These are phyloP conservation scores for Didymella pomorum DNA, from an alignment of 2,329 filamentous ascomycete genomes.

Conservation along the genomic window DNA sequence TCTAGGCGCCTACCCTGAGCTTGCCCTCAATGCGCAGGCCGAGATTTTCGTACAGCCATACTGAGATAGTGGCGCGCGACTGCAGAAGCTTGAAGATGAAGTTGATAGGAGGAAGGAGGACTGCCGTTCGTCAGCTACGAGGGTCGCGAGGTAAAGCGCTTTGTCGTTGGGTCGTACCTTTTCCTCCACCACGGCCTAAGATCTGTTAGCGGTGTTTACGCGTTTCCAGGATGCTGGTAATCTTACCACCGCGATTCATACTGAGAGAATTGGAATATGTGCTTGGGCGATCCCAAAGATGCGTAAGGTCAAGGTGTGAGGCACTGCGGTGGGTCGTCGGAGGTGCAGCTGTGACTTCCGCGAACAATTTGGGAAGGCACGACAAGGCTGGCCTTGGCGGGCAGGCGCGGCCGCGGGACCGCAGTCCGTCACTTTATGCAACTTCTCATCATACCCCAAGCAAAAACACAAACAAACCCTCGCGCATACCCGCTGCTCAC, in stretches of 20 bases:
- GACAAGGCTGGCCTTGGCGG: conserved; percentile 36
- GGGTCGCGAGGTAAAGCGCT: conserved; percentile 15
- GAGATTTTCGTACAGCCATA: conserved; percentile 98
- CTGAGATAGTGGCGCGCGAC: conserved; percentile 82
- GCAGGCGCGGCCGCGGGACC: conserved; percentile 29
- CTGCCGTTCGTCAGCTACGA: conserved; percentile 45
- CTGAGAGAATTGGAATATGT: not conserved
- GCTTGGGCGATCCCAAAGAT: conserved; percentile 7
- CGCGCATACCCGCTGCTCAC: conserved; percentile 12
- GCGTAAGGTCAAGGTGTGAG: conserved; percentile 11
- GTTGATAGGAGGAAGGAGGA: conserved; percentile 80
- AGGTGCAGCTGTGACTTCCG: conserved; percentile 31
- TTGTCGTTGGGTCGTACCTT: conserved; percentile 38
- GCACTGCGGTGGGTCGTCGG: conserved; percentile 26
- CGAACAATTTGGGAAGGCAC: conserved; percentile 42
- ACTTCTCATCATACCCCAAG: conserved; percentile 29
- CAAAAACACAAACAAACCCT: conserved; percentile 29
- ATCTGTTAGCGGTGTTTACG: conserved; percentile 35
- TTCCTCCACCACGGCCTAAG: conserved; percentile 64
- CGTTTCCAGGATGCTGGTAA: not conserved
- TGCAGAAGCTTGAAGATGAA: conserved; percentile 94
- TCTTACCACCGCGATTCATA: conserved; percentile 21
- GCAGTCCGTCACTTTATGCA: conserved; percentile 36
- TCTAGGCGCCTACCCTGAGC: conserved; percentile 73
- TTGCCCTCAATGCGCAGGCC: conserved; percentile 94